Base-by-base conservation (phyloP, 78 protist genomes). In the Tieghemostelium lacteum region DNA sequence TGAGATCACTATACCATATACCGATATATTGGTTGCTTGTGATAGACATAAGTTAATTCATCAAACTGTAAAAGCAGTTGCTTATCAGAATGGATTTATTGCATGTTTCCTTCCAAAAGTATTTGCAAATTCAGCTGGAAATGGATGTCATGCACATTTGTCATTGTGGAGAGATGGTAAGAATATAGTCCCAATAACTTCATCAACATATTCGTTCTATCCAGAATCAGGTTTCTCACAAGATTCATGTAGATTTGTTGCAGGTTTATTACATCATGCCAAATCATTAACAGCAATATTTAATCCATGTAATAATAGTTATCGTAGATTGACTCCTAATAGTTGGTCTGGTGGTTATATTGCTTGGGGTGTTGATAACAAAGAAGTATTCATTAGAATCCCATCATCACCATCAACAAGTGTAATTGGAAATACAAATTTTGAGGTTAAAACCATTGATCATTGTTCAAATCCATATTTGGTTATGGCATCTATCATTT, bases 291-390 rank as follows among this genome's bases (percentile, higher is more conserved):
- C 88, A n/a, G 50, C 71, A 1, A 3, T 80, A 67, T 66, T 80
- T 10, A 80, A 80, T 17, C 3, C 88, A 1, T 57, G 50, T 0
- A 6, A 14, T 2, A 37, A 39, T 37, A 67, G 77, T 6, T 80
- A 26, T 12, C 5, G 16, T 22, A 22, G 88, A 24, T 40, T 80
- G n/a, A 8, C 52, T 8, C 88, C 88, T 34, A 36, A 36, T 22
- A 24, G 61, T 36, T 80, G 88, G 88, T 37, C 61, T 78, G 88
- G 88, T 2, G 12, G 67, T 26, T 17, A 54, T 7, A 67, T 78
- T 26, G 8, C 75, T 2, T 80, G 88, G 88, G 88, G 88, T 10
- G 20, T 80, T 0, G 70, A 80, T 45, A 80, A 80, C 52, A 80
- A 80, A 40, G 88, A 67, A 29, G 66, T 73, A 8, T n/a, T 80